Conservation (phyloP, 352 stramenopile species). For the Phytopythium montanum region DNA sequence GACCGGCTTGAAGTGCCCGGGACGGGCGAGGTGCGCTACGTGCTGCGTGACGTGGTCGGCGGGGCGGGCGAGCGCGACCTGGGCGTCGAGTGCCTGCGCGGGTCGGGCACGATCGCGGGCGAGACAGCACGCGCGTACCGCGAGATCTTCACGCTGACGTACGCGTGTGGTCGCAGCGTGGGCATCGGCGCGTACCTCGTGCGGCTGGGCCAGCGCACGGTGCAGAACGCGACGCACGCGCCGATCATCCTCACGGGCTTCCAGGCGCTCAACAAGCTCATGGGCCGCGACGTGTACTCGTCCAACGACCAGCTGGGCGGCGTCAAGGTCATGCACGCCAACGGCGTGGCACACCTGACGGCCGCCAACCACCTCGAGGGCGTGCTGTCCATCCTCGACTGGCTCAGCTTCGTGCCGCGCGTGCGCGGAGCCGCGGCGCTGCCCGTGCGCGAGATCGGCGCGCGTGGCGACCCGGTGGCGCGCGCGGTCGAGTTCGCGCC, state of each 20-base stretch:
- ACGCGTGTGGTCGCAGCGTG: slow-evolving; percentile 98
- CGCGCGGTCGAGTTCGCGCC: slow-evolving; percentile 90
- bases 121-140: slow-evolving; percentile 98
- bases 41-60: slow-evolving; percentile 98
- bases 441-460: slow-evolving; percentile 82
- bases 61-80: slow-evolving; percentile 91
- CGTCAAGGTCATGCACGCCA: slow-evolving; percentile 99
- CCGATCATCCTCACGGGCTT: slow-evolving; percentile 99
- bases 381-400: slow-evolving; percentile 95
- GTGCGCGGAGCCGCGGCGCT: slow-evolving; percentile 72
- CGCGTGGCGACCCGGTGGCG: slow-evolving; percentile 75
- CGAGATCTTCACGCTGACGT: slow-evolving; percentile 99
- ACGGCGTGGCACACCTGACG: slow-evolving; percentile 98
- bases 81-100: slow-evolving; percentile 99
- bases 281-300: slow-evolving; percentile 99
- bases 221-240: slow-evolving; percentile 97
- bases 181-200: slow-evolving; percentile 99
- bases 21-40: slow-evolving; percentile 86
- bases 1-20: slow-evolving; percentile 51
- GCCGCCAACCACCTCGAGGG: slow-evolving; percentile 96
- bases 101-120: slow-evolving; percentile 98
- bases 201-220: slow-evolving; percentile 97
- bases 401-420: slow-evolving; percentile 98
- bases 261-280: slow-evolving; percentile 99
- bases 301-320: slow-evolving; percentile 99